These are phyloP conservation scores for Dactylellina cionopaga DNA, from an alignment of 2,329 filamentous ascomycete species.

Conservation along the genomic window DNA sequence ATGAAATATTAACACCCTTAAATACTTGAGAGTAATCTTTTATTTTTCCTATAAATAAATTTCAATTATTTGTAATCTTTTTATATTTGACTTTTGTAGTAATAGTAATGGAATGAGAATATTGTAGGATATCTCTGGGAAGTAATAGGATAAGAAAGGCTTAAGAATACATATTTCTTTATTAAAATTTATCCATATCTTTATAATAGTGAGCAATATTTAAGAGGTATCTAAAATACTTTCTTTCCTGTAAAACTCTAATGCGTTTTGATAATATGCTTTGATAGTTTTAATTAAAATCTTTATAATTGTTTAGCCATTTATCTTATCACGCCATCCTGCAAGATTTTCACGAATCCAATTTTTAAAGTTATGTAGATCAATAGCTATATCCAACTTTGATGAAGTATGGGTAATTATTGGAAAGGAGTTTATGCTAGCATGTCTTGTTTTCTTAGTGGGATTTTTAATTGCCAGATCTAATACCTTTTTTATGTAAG, in stretches of 20 bases:
- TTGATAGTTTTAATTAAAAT: slow-evolving; percentile 58
- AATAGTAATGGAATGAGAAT: slow-evolving; percentile 65
- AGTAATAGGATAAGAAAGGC: slow-evolving; percentile 64
- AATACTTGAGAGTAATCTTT: too few species aligned
- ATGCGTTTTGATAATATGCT: slow-evolving; percentile 59
- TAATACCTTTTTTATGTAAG: background rate
- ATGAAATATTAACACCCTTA: slow-evolving; percentile 59
- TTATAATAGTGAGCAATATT: slow-evolving; percentile 68
- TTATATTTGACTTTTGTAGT: slow-evolving; percentile 62
- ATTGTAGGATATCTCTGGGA: slow-evolving; percentile 62
- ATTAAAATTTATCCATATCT: slow-evolving; percentile 71
- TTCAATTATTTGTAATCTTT: slow-evolving; percentile 64
- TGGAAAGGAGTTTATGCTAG: background rate
- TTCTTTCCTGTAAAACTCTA: background rate
- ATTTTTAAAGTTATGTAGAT: slow-evolving; percentile 32
- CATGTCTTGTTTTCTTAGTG: background rate
- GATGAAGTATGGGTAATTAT: background rate
- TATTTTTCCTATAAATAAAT: slow-evolving; percentile 63
- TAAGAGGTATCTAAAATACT: slow-evolving; percentile 65
- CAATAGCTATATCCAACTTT: background rate
- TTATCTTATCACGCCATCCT: slow-evolving; percentile 62
- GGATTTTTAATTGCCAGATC: slow-evolving; percentile 2
- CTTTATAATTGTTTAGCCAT: background rate
- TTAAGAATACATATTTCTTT: slow-evolving; percentile 61
- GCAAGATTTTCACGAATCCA: slow-evolving; percentile 62